Evolutionary conservation across 805 yeast species (phyloP), one percentile per base, ranked within the genome.

Genomic region (Deakozyma indianensis): DNA sequence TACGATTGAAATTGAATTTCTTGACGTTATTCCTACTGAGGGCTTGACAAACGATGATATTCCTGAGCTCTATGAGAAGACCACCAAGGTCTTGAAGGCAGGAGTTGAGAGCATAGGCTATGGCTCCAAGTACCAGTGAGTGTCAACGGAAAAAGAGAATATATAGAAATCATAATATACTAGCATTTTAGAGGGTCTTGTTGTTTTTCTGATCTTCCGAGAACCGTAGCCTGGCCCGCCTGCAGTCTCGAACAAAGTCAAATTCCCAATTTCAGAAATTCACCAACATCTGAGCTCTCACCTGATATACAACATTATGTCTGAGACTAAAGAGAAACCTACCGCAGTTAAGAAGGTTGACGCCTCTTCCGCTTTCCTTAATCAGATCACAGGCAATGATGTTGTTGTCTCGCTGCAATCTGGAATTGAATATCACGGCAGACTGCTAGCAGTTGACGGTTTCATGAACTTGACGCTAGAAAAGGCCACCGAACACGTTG

Each of bases 401-500:
- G 96, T 92, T 21, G 66, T 80, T 35, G 96, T 92, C 23, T 86
- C 83, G 61, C 74, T 88, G 45, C 76, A 81, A 59, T 83, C 92
- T 28, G 97, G 96, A 14, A 78, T 88, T 50, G 84, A 84, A 48
- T 92, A 86, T 63, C 74, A 70, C 41, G 94, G 90, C 51, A 64
- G 64, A 43, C 70, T 84, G 51, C 90, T 84, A 54, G 84, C 96
- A 35, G 88, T 92, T 47, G 98, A 92, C 60, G 97, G 97, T 5
- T 92, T 80, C 67, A 87, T 92, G 96, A 92, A 92, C 64, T 81
- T 92, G 43, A 94, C 90, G 1, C 70, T 92, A 51, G 86, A 83
- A 46, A 73, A 78, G 49, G 77, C 94, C 3, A 70, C 75, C 42
- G 98, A 92, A 58, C 62, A 64, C 41, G 74, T 75, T 27, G 65